Evolutionary conservation across 306 rosid genomes (phyloP).

Genomic region (Gynostemma pentaphyllum): DNA sequence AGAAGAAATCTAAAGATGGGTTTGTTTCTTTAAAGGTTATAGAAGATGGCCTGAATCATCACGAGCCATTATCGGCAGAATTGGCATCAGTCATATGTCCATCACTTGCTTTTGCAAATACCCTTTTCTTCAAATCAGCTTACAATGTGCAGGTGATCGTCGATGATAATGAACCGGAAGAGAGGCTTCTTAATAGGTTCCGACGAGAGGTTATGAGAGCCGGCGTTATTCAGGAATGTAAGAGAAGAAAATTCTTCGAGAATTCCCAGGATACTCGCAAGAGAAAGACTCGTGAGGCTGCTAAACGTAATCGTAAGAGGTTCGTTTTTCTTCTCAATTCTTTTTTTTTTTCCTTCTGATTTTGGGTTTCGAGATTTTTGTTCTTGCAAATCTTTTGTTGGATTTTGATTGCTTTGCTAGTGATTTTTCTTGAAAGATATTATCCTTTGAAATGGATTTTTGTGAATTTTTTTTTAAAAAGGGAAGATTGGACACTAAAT

Average conservation of each 20-base stretch:
- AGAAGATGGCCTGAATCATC: background rate
- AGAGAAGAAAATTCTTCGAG: conserved; percentile 55
- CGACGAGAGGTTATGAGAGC: conserved; percentile 73
- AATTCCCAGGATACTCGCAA: conserved; percentile 69
- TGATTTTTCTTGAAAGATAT: too few species aligned
- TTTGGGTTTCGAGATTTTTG: background rate
- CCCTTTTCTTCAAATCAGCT: conserved; percentile 34
- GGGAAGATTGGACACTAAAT: too few species aligned
- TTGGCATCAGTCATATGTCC: conserved; percentile 50
- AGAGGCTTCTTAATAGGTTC: conserved; percentile 57
- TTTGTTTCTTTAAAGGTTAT: conserved; percentile 13
- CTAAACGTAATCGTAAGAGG: conserved; percentile 76
- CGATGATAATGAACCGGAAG: conserved; percentile 72
- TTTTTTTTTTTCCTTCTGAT: background rate
- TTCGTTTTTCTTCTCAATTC: background rate
- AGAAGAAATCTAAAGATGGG: conserved; percentile 13
- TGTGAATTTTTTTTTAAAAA: too few species aligned
- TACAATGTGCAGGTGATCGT: conserved; percentile 64
- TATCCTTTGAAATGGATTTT: too few species aligned
- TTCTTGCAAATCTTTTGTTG: background rate
- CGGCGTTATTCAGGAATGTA: conserved; percentile 64
- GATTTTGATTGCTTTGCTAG: background rate
- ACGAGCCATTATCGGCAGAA: conserved; percentile 20
- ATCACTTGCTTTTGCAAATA: conserved; percentile 33
- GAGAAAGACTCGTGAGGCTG: conserved; percentile 68